Percentiles rank a stretch among this genome's conserved stretches.
Conservation (phyloP, 164 flowering plant species). For the Platanus orientalis region DNA sequence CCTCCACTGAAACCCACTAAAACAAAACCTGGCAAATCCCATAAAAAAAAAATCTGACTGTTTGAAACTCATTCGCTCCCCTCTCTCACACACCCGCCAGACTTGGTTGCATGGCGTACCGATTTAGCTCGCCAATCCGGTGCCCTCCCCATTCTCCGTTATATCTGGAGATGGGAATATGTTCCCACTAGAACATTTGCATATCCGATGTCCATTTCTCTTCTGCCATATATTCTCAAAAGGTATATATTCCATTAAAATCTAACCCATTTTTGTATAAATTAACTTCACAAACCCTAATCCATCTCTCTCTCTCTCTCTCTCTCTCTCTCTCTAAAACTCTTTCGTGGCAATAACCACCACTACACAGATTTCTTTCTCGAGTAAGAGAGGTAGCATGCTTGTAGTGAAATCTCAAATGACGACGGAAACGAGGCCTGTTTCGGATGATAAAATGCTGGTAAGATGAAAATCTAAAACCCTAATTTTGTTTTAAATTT, state of each 20-base stretch:
- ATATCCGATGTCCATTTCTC: background rate
- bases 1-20: too few relatives aligned
- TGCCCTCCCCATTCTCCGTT: constrained; percentile 22
- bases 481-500: background rate
- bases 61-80: background rate
- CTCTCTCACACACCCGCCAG: background rate
- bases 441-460: constrained; percentile 46
- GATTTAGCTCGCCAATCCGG: constrained; percentile 18
- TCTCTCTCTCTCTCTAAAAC: background rate
- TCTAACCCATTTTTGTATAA: too few relatives aligned
- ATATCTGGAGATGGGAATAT: constrained; percentile 14
- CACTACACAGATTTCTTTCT: constrained; percentile 1
- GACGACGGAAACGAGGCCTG: constrained; percentile 33
- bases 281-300: too few relatives aligned
- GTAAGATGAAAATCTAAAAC: constrained; percentile 17
- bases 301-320: too few relatives aligned
- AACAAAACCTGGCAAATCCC: too few relatives aligned
- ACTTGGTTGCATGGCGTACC: constrained; percentile 31
- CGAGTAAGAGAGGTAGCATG: constrained; percentile 15
- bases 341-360: background rate
- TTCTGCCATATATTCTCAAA: constrained; percentile 1
- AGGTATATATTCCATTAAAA: too few relatives aligned
- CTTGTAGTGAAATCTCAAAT: constrained; percentile 30
- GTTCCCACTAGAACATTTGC: constrained; percentile 10
- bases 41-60: too few relatives aligned